Base-by-base conservation (phyloP, 768 basidiomycete species). In the Lyophyllum atratum region DNA sequence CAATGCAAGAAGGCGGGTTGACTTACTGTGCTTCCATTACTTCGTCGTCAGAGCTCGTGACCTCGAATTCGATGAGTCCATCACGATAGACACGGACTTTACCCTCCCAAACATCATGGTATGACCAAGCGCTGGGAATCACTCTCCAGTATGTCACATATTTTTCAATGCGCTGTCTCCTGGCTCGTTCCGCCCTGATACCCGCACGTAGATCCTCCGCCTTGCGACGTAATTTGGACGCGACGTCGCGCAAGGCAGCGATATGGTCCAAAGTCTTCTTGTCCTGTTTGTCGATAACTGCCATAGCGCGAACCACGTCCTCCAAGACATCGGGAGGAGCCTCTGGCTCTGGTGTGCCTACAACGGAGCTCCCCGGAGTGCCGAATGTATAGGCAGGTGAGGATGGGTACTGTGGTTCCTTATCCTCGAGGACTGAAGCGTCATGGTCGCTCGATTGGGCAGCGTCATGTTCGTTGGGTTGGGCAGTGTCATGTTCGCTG, bases 31-130 rank as follows among this genome's bases (percentile, higher is more conserved):
- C 22, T 21, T 31, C 39, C 25, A 43, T 39, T 10, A 28, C 54
- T 51, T 59, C 62, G 26, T 62, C 60, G 29, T 64, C 59, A 28
- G 56, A 62, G 31, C 52, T 54, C 6, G 61, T 59, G 40, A 64
- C 50, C 33, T 62, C 63, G 17, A 31, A 28, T 14, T 49, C 31
- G 40, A 58, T 43, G 11, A 51, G 28, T 19, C 6, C 17, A 24
- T 48, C 51, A 54, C 52, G 14, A 2, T 37, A 44, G 9, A 68
- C 40, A 19, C 43, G 51, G 26, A 64, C 49, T 34, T 54, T 5
- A 4, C 61, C 63, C 3, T 56, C 52, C 61, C 62, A 66, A 3
- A 65, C 58, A n/a, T 66, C 65, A n/a, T 57, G 28, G 21, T 56
- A 58, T 1, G 55, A 55, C 67, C 67, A 68, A 5, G 28, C 17